A percentile compares a stretch with the other conserved stretches of the same genome.
phyloP scores from a whole-genome alignment of 2,329 filamentous ascomycete species.

The Tolypocladium pustulatum region DNA sequence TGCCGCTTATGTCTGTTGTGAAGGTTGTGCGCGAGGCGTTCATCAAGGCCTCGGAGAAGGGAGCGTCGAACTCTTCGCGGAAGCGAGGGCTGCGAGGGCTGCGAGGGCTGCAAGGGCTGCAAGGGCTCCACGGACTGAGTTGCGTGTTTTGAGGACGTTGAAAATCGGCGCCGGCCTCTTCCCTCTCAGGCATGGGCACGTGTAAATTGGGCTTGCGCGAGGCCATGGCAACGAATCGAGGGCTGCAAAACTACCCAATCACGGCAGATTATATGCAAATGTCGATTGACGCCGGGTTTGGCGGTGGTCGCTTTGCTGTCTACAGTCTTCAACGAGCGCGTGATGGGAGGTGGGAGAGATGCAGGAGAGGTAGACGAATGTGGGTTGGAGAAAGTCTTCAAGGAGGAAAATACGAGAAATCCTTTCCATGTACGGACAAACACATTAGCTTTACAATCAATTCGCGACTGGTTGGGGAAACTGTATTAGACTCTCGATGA shows the following conservation, averaged over 20 bases:
- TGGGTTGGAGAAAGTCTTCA: too few species aligned
- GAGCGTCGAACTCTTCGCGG: slow-evolving; percentile 26
- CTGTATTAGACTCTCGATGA: neutral
- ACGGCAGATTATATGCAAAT: neutral
- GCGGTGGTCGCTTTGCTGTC: neutral
- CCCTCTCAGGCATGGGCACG: slow-evolving; percentile 3
- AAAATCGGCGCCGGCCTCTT: slow-evolving; percentile 4
- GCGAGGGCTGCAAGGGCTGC: slow-evolving; percentile 6
- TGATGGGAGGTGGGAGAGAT: neutral
- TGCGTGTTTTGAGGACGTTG: slow-evolving; percentile 6
- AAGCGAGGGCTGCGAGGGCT: slow-evolving; percentile 24
- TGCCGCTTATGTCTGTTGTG: slow-evolving; percentile 13
- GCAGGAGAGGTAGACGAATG: neutral
- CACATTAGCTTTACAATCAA: neutral
- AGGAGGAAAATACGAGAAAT: neutral
- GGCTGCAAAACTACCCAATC: neutral
- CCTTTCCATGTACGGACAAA: too few species aligned
- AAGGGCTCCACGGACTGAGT: neutral
- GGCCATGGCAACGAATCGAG: slow-evolving; percentile 10
- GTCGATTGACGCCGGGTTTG: neutral
- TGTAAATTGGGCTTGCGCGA: slow-evolving; percentile 13
- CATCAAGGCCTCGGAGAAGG: slow-evolving; percentile 24
- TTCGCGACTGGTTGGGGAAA: neutral
- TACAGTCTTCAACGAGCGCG: neutral
- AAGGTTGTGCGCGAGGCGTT: slow-evolving; percentile 18